Evolutionary conservation across 2,329 filamentous ascomycete genomes (phyloP), one percentile per base, ranked within the genome.

Genomic region (Alternaria infectoria): DNA sequence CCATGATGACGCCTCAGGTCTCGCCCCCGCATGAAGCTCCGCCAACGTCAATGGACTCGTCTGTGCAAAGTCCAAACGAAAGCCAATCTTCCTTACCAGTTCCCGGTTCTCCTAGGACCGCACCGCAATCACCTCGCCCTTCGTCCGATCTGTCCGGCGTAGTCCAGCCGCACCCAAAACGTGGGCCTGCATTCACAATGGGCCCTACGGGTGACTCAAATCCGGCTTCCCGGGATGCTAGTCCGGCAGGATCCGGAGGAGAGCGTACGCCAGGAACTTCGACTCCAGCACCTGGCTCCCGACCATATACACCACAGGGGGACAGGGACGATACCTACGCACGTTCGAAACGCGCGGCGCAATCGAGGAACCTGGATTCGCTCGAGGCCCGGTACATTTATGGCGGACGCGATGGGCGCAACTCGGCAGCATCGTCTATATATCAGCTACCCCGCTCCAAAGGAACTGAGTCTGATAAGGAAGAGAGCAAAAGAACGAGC

Each of bases 371-470:
- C 67, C 82, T 89, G 5, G 86, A 87, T 50, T 85, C 88, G 30
- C 86, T 97, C 47, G 93, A 97, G 72, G 87, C 91, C 7, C 87
- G 93, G 68, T 97, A 97, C 70, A 89, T 96, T 59, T 97, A 97
- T 72, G 89, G 90, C 8, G 85, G 89, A 64, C 90, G 91, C 71
- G 93, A 95, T 81, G 87, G 90, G 59, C 54, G 84, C 84, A 30
- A 86, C n/a, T 72, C 75, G 19, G 68, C 77, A 32, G 62, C 73
- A 40, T 70, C 76, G 12, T 73, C 78, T 21, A 72, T 74, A 63
- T 78, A 68, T 67, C 75, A 69, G 68, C 75, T 81, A 30, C 85
- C 86, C 13, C 82, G 83, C 47, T 84, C 84, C 7, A 80, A 77
- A 59, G 77, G 73, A n/a, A 82, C 81, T 64, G 79, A 64, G 10